phyloP scores from a whole-genome alignment of 805 yeast genomes.

The Diddensiella santjacobensis region DNA sequence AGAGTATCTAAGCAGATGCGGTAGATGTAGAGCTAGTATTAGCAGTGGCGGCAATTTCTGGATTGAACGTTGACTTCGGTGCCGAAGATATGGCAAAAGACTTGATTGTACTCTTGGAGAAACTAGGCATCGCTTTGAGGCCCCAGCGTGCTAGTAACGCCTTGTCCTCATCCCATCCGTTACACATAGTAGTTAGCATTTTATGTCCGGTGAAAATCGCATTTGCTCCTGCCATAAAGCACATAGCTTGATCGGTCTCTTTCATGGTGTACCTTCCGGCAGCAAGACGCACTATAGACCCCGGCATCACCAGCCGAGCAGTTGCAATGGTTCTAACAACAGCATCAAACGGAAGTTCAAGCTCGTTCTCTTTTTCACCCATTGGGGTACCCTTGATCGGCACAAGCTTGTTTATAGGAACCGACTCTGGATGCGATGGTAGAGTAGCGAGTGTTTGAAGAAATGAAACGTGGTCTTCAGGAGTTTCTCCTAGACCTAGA shows the following conservation, averaged over 20 bases:
- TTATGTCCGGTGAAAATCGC: conserved; percentile 78
- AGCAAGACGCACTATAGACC: conserved; percentile 64
- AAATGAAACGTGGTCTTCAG: conserved; percentile 66
- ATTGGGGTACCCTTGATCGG: conserved; percentile 77
- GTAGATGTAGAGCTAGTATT: too few relatives aligned
- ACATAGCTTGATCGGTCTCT: conserved; percentile 67
- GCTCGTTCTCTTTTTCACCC: conserved; percentile 41
- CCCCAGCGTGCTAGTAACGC: conserved; percentile 71
- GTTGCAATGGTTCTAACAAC: conserved; percentile 70
- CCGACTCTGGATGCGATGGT: conserved; percentile 72
- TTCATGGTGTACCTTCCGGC: conserved; percentile 83
- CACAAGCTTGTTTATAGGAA: conserved; percentile 77
- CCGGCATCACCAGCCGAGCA: conserved; percentile 72
- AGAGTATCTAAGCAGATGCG: too few relatives aligned
- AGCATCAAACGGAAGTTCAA: conserved; percentile 52
- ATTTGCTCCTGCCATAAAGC: conserved; percentile 75
- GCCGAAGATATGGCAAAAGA: too few relatives aligned
- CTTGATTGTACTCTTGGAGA: conserved; percentile 9
- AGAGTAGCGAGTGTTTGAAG: conserved; percentile 62
- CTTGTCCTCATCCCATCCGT: conserved; percentile 80
- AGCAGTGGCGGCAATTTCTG: too few relatives aligned
- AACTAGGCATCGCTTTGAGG: conserved; percentile 25
- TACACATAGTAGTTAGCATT: conserved; percentile 79
- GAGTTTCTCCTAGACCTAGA: conserved; percentile 71
- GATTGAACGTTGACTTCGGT: too few relatives aligned